Evolutionary conservation across 2,329 filamentous ascomycete species (phyloP), one percentile per base, ranked within the genome.

Genomic region (Ilyonectria sp.): DNA sequence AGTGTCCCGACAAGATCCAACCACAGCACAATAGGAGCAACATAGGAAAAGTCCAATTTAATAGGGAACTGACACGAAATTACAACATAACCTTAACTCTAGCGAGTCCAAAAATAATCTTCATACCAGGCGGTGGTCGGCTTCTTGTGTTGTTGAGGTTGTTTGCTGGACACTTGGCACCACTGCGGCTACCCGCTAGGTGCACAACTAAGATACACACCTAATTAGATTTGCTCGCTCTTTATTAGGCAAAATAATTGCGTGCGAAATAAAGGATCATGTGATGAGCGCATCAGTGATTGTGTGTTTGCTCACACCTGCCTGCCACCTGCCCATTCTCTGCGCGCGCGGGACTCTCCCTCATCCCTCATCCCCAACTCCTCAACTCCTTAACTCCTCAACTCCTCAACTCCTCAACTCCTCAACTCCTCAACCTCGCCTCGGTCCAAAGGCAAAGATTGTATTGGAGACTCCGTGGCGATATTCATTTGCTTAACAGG

Each of bases 241-340:
- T 43, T n/a, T 43, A 19, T n/a, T n/a, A n/a, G 11, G 31, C 8
- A 9, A 43, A n/a, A 7, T n/a, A n/a, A 43, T 7, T 11, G 8
- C 31, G 3, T 43, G 40, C n/a, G 40, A n/a, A 17, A n/a, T 17
- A 43, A 17, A n/a, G 40, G 21, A 53, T 53, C 50, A 53, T 53
- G 50, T 53, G 50, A 35, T 53, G 10, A n/a, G 29, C 7, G 31
- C 6, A 35, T 3, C 9, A 15, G 50, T 35, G n/a, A 19, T 53
- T 31, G 33, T 19, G n/a, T 35, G n/a, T 35, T 53, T 53, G 50
- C 50, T 8, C 7, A n/a, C 50, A 53, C 29, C 29, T 53, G 50
- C 50, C 26, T 33, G 50, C 29, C 17, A 19, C 11, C 29, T 53
- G 50, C 31, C 29, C 23, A 21, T 17, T 9, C n/a, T 8, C 26